phyloP scores from a whole-genome alignment of 441 rosid species.

The Flueggea neowawraea region DNA sequence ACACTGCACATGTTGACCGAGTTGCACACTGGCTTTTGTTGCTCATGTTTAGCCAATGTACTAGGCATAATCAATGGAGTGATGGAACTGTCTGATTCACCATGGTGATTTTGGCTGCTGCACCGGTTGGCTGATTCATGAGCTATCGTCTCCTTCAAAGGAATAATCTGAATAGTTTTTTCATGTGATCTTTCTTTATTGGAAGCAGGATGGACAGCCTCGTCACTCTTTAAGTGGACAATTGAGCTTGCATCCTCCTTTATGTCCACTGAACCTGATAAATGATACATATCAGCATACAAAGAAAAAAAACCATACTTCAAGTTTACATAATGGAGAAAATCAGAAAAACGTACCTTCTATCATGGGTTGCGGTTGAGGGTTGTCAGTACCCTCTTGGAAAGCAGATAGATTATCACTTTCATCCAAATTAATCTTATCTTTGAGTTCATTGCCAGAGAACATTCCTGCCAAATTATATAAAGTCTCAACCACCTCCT shows the following conservation, averaged over 20 bases:
- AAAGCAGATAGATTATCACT: constrained; percentile 19
- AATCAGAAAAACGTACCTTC: constrained; percentile 25
- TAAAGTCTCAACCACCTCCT: constrained; percentile 86
- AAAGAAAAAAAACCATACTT: not conserved
- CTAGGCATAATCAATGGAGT: constrained; percentile 19
- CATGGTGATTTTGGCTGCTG: not conserved
- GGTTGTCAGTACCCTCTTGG: constrained; percentile 29
- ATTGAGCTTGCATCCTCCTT: constrained; percentile 27
- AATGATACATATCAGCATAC: constrained; percentile 6
- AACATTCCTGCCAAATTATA: constrained; percentile 83
- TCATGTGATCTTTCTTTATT: constrained; percentile 17
- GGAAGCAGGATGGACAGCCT: constrained; percentile 16
- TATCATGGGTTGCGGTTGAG: constrained; percentile 6
- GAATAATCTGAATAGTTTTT: constrained; percentile 16
- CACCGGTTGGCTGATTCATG: constrained; percentile 14
- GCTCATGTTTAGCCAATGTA: constrained; percentile 21
- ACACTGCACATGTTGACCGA: constrained; percentile 13
- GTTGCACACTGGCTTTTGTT: constrained; percentile 20
- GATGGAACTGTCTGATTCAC: constrained; percentile 11
- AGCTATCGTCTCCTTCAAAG: constrained; percentile 21
- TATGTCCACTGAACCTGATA: constrained; percentile 19
- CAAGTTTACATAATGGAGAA: not conserved
- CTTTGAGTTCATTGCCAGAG: constrained; percentile 25
- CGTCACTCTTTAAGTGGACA: constrained; percentile 18
- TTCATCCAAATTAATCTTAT: constrained; percentile 18